Conservation (phyloP, 2,329 filamentous ascomycete species). For the Colletotrichum truncatum region DNA sequence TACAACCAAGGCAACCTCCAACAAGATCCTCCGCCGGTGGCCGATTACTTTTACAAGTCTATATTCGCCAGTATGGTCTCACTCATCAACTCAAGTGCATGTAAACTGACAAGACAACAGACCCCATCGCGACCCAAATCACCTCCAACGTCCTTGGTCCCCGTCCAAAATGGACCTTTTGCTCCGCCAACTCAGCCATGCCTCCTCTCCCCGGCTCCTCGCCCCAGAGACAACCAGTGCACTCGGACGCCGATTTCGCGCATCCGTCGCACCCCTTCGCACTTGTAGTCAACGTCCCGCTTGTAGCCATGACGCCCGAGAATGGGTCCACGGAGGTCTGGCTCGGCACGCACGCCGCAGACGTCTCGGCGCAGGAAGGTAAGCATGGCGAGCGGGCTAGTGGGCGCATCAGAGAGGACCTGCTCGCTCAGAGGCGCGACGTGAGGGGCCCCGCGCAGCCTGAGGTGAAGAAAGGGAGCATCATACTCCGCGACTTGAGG, state of each 20-base stretch:
- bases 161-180: constrained; percentile 64
- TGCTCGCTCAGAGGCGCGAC: constrained; percentile 47
- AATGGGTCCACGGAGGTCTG: constrained; percentile 69
- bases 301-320: constrained; percentile 57
- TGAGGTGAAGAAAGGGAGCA: constrained; percentile 59
- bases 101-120: constrained; percentile 37
- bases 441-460: constrained; percentile 59
- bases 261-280: constrained; percentile 65
- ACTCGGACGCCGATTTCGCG: constrained; percentile 67
- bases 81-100: not conserved
- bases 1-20: constrained; percentile 71
- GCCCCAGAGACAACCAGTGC: constrained; percentile 62
- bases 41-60: constrained; percentile 54
- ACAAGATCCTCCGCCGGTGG: constrained; percentile 65
- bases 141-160: constrained; percentile 64
- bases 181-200: constrained; percentile 66
- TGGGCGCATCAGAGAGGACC: constrained; percentile 54
- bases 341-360: constrained; percentile 61
- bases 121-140: constrained; percentile 64
- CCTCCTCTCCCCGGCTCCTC: constrained; percentile 51
- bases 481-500: constrained; percentile 67
- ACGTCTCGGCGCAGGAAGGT: constrained; percentile 53
- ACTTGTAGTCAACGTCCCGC: constrained; percentile 62
- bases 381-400: constrained; percentile 61
- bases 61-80: constrained; percentile 61